Base-by-base conservation (phyloP, 192 early-diverging fungal genomes). In the Cetraspora pellucida region DNA sequence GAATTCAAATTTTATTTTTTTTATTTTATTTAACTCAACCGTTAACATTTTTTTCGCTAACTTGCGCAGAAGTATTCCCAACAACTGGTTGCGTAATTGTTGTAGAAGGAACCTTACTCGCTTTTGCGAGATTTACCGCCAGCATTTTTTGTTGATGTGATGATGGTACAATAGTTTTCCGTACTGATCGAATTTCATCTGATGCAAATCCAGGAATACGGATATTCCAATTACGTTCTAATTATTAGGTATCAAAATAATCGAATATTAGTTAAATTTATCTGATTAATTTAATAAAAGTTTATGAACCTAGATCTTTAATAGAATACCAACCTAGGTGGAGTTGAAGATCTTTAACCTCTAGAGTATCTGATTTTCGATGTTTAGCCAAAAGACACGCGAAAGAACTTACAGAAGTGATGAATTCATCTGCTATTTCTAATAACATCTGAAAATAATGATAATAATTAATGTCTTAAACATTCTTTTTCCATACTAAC, bases 171-270 rank as follows among this genome's bases (percentile, higher is more conserved):
- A 82, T 82, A 10, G 90, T 77, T 72, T 94, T 94, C 37, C 91
- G 79, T n/a, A 92, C 82, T 17, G 91, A 91, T 60, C 92, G 75
- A 54, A 94, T 92, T 77, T 91, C 90, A 79, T 94, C 92, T n/a
- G 91, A 87, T 0, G 92, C 91, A 79, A 93, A 95, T 13, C 93
- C 93, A 63, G 94, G 94, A 77, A 95, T 93, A 64, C 94, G 90
- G 63, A 95, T 91, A 68, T 94, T 95, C 93, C 92, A 95, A 77
- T 93, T 95, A 19, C 93, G 88, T 83, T 95, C 94, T 86, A 64
- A 47, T 9, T 58, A 64, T 63, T 17, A 64, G 13, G 0, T 43
- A 67, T 2, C 28, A 6, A 52, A 30, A 23, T 30, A 59, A 76
- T 9, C 28, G 72, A 19, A 60, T 25, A 52, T 23, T 47, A 46